A percentile compares a stretch with the other conserved stretches of the same genome.
Evolutionary conservation across 495 filamentous ascomycete genomes (phyloP).

Genomic region (Penicillium manginii): DNA sequence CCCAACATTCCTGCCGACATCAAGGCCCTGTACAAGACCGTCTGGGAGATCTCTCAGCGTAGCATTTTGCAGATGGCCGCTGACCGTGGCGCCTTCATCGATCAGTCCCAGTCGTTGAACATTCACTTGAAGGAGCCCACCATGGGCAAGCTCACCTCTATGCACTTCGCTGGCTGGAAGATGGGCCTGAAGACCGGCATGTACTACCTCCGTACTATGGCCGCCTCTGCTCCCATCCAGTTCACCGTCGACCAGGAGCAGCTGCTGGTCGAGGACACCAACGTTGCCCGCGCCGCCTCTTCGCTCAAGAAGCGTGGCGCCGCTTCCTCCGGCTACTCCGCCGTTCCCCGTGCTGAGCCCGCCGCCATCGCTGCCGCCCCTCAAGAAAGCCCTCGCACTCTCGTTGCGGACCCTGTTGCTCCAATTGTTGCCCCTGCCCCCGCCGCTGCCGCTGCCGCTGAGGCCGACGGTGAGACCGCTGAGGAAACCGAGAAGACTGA

Average conservation of each 20-base stretch:
- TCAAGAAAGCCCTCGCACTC: conserved; percentile 69
- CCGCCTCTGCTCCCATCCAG: conserved; percentile 94
- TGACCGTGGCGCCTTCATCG: conserved; percentile 96
- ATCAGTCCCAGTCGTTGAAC: conserved; percentile 98
- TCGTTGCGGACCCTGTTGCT: conserved; percentile 68
- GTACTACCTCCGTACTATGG: conserved; percentile 99
- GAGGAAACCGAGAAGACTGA: conserved; percentile 60
- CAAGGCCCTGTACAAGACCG: conserved; percentile 98
- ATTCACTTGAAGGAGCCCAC: conserved; percentile 99
- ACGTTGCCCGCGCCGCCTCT: conserved; percentile 65
- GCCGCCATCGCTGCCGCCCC: conserved; percentile 18
- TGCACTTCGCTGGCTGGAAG: conserved; percentile 99
- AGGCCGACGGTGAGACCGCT: conserved; percentile 55
- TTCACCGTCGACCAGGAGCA: conserved; percentile 99
- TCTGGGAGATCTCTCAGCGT: conserved; percentile 99
- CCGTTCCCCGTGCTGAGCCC: conserved; percentile 54
- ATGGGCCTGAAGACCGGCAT: conserved; percentile 98
- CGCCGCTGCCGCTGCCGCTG: conserved; percentile 14
- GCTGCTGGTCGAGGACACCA: conserved; percentile 86
- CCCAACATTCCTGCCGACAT: conserved; percentile 94
- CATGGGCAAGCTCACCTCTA: conserved; percentile 99
- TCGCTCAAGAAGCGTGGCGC: conserved; percentile 66
- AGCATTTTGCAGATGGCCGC: conserved; percentile 96
- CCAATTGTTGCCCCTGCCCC: conserved; percentile 32
- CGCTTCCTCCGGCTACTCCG: conserved; percentile 52